These are phyloP conservation scores for Capsicum pubescens DNA, from an alignment of 257 asterid species.

Conservation along the genomic window DNA sequence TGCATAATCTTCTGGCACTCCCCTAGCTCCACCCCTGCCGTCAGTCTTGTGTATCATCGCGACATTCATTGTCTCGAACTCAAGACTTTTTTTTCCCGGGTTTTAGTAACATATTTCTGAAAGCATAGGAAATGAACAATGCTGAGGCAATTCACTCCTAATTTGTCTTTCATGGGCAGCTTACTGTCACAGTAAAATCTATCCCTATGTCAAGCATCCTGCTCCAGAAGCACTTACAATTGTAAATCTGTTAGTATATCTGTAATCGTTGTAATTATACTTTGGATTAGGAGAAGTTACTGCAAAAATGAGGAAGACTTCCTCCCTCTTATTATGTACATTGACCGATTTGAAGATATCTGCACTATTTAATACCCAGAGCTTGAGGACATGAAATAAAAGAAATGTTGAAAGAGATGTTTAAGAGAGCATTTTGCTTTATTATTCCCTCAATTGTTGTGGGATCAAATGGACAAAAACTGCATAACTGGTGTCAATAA, in stretches of 20 bases:
- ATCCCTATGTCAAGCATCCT: background rate
- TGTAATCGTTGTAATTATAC: background rate
- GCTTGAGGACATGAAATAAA: constrained; percentile 14
- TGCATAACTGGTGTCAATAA: constrained; percentile 6
- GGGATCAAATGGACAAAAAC: background rate
- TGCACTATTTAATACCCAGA: background rate
- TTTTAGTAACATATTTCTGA: background rate
- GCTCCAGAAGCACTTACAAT: background rate
- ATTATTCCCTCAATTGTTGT: background rate
- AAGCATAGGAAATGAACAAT: background rate
- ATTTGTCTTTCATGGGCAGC: background rate
- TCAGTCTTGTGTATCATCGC: constrained; percentile 19
- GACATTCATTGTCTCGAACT: background rate
- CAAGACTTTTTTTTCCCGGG: background rate
- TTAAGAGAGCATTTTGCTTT: background rate
- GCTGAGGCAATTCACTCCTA: background rate
- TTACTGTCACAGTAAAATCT: background rate
- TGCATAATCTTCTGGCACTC: background rate
- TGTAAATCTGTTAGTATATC: background rate
- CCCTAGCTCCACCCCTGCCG: background rate
- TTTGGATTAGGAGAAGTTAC: background rate
- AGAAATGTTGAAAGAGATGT: background rate
- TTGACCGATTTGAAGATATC: background rate
- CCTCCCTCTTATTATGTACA: constrained; percentile 6
- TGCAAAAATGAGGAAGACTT: constrained; percentile 15